These are phyloP conservation scores for Vickermania ingenoplastis DNA, from an alignment of 208 protist genomes.

Conservation along the genomic window DNA sequence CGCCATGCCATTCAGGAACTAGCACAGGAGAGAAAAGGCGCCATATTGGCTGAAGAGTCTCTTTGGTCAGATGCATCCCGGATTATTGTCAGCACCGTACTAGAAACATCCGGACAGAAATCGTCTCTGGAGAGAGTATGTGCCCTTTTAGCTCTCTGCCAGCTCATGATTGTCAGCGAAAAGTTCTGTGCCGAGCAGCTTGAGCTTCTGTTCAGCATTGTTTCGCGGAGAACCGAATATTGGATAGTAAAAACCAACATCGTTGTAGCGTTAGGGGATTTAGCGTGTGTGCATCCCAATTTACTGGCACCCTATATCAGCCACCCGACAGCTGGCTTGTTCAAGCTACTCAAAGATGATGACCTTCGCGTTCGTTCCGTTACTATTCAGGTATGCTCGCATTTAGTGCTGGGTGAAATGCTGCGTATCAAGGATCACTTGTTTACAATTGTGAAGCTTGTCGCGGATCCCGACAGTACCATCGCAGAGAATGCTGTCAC, in stretches of 20 bases:
- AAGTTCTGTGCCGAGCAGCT: conserved; percentile 65
- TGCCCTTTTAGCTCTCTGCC: conserved; percentile 70
- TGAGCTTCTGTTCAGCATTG: conserved; percentile 70
- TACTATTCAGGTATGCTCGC: conserved; percentile 88
- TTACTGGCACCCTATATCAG: conserved; percentile 70
- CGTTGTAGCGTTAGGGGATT: conserved; percentile 80
- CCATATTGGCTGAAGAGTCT: conserved; percentile 66
- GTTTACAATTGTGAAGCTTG: conserved; percentile 78
- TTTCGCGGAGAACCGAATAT: conserved; percentile 55
- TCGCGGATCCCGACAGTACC: conserved; percentile 75
- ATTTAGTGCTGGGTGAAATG: conserved; percentile 86
- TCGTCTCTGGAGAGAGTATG: conserved; percentile 57
- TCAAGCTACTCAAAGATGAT: conserved; percentile 76
- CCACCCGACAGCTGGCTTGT: conserved; percentile 65
- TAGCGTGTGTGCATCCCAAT: conserved; percentile 86
- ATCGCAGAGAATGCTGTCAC: conserved; percentile 79
- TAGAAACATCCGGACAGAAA: conserved; percentile 47
- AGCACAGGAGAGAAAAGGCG: conserved; percentile 43
- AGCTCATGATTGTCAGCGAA: conserved; percentile 80
- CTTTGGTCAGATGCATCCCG: conserved; percentile 47
- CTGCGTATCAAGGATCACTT: conserved; percentile 83
- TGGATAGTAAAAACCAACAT: conserved; percentile 86
- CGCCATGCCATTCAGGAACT: conserved; percentile 81
- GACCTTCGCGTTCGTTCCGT: conserved; percentile 80
- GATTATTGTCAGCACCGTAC: conserved; percentile 19